These are phyloP conservation scores for Solanum appendiculatum DNA, from an alignment of 257 asterid species.

Conservation along the genomic window DNA sequence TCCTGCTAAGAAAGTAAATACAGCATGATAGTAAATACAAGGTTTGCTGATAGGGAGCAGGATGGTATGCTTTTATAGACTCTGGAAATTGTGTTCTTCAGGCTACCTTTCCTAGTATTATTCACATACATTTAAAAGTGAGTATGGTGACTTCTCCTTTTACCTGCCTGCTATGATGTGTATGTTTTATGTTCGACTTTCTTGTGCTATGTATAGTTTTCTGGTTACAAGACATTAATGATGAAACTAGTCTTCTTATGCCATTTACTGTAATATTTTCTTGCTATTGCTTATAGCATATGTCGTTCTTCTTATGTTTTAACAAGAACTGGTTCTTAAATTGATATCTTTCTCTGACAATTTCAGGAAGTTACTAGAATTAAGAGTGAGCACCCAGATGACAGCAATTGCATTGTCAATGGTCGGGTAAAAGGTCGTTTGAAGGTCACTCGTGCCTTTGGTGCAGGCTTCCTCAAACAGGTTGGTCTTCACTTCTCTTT, in stretches of 20 bases:
- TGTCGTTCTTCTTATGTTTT: neutral
- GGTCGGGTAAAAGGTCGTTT: conserved; percentile 95
- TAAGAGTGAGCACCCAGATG: conserved; percentile 97
- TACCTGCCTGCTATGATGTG: neutral
- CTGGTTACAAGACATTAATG: neutral
- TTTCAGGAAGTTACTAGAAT: conserved; percentile 82
- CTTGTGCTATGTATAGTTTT: neutral
- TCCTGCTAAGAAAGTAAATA: neutral
- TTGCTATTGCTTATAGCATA: neutral
- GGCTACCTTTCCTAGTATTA: neutral
- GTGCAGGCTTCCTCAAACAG: conserved; percentile 98
- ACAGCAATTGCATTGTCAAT: conserved; percentile 78
- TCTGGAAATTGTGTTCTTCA: neutral
- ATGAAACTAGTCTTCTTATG: neutral
- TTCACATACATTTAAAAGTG: neutral
- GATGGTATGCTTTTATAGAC: neutral
- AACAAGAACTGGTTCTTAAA: neutral
- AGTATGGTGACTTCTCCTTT: neutral
- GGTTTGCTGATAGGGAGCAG: neutral
- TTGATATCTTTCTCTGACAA: neutral
- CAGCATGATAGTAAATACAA: neutral
- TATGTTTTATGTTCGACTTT: neutral
- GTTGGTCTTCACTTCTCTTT: conserved; percentile 21
- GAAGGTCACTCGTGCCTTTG: conserved; percentile 97
- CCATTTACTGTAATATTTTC: neutral